Base-by-base conservation (phyloP, 257 asterid genomes). In the Knoxia roxburghii region DNA sequence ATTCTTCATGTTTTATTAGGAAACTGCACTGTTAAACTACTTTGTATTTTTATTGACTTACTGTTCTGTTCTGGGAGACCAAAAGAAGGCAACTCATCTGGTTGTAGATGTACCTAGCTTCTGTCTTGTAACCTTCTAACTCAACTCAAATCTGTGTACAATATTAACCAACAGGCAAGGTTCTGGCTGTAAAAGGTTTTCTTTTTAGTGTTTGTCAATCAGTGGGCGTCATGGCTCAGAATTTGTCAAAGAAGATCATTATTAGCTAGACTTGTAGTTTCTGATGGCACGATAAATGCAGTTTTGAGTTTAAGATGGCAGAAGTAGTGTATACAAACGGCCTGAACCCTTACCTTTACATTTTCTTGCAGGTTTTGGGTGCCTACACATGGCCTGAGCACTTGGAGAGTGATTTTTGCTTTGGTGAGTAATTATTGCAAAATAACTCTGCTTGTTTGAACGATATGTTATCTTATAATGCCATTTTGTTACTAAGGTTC, bases 351-450 rank as follows among this genome's bases (percentile, higher is more conserved):
- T 68, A 39, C 48, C 27, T 62, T 59, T 73, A 39, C 68, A 17
- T 53, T 77, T 60, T 69, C 70, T 65, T 63, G 77, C 84, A 90
- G 97, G 86, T 91, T 73, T 74, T 91, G 86, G 76, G 86, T 69
- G 85, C 75, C 68, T 83, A 80, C 77, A 91, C 83, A 82, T 91
- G 97, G 97, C 96, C 97, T 68, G 97, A 91, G 78, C 89, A 88
- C 76, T 72, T 82, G 73, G 91, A 91, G 68, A 85, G 89, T 15
- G 97, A 88, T 61, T 86, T 91, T 79, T 48, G 80, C 74, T 91
- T 86, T 77, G 96, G 96, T 82, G 74, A 80, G 89, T 73, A 65
- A 32, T 69, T 33, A n/a, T 37, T 61, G 55, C 43, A 27, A 51
- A 67, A 61, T 68, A 55, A 45, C 67, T 57, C 41, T 39, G 46